Evolutionary conservation across 441 rosid species (phyloP).

Genomic region (Brassica balearica): DNA sequence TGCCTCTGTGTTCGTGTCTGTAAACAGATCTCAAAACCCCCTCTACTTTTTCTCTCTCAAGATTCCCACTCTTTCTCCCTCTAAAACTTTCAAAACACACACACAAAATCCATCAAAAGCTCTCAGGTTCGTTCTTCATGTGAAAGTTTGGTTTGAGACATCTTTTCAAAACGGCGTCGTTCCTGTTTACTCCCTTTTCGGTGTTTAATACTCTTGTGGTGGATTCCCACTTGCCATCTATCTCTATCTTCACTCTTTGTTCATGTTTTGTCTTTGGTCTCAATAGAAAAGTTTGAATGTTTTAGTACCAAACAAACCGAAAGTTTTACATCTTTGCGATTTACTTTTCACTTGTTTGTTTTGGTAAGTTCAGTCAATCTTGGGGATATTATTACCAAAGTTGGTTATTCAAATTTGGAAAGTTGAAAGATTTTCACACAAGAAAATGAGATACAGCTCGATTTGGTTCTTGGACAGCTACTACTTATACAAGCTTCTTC

Average conservation of each 20-base stretch:
- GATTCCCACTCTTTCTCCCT: slow-evolving; percentile 34
- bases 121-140: slow-evolving; percentile 57
- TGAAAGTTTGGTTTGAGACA: slow-evolving; percentile 60
- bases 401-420: slow-evolving; percentile 39
- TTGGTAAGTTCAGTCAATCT: slow-evolving; percentile 24
- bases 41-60: slow-evolving; percentile 32
- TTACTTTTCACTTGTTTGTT: background rate
- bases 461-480: slow-evolving; percentile 44
- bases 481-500: slow-evolving; percentile 39
- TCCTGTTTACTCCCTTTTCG: slow-evolving; percentile 38
- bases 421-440: slow-evolving; percentile 29
- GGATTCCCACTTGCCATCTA: slow-evolving; percentile 37
- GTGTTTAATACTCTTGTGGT: slow-evolving; percentile 34
- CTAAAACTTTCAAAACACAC: background rate
- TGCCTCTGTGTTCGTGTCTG: slow-evolving; percentile 38
- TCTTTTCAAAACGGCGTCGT: slow-evolving; percentile 51
- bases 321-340: slow-evolving; percentile 1
- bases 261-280: slow-evolving; percentile 9
- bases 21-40: slow-evolving; percentile 42
- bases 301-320: slow-evolving; percentile 18
- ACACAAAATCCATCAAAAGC: background rate
- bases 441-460: slow-evolving; percentile 50
- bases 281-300: slow-evolving; percentile 39
- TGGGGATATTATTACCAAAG: background rate
- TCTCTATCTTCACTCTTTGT: slow-evolving; percentile 11